A percentile compares a stretch with the other conserved stretches of the same genome.
phyloP scores from a whole-genome alignment of 371 early-diverging fungal species.

The Basidiobolus meristosporus region DNA sequence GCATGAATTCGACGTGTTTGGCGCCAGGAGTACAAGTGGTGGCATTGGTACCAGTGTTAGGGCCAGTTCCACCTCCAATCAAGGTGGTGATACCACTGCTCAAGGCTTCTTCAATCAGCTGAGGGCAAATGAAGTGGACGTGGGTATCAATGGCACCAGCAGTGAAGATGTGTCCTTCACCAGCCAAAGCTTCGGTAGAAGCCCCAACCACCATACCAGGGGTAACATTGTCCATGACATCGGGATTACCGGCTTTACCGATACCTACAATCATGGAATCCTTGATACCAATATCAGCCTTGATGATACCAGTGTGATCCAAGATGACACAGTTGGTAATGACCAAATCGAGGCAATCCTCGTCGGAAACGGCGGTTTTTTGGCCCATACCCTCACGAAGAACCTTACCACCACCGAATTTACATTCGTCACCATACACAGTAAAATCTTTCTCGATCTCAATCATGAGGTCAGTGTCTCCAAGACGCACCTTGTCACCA shows the following conservation, averaged over 20 bases:
- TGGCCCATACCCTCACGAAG: slow-evolving; percentile 90
- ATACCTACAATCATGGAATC: slow-evolving; percentile 66
- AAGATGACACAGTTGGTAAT: slow-evolving; percentile 83
- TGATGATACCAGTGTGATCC: slow-evolving; percentile 84
- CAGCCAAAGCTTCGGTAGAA: slow-evolving; percentile 76
- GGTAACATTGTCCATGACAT: slow-evolving; percentile 78
- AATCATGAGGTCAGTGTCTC: slow-evolving; percentile 63
- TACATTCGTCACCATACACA: slow-evolving; percentile 80
- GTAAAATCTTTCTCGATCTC: slow-evolving; percentile 80
- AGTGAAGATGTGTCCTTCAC: slow-evolving; percentile 76
- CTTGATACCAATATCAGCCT: slow-evolving; percentile 88
- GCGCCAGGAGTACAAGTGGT: slow-evolving; percentile 83
- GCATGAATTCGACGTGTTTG: slow-evolving; percentile 64
- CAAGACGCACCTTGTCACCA: slow-evolving; percentile 73
- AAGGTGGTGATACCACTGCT: slow-evolving; percentile 75
- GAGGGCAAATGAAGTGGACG: slow-evolving; percentile 84
- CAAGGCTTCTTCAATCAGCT: slow-evolving; percentile 61
- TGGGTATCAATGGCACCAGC: slow-evolving; percentile 87
- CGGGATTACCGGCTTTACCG: slow-evolving; percentile 91
- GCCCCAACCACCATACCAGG: slow-evolving; percentile 75
- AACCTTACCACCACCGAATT: slow-evolving; percentile 72
- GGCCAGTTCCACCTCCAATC: slow-evolving; percentile 89
- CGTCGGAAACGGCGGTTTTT: slow-evolving; percentile 30
- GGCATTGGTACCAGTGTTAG: slow-evolving; percentile 84
- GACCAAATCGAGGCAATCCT: slow-evolving; percentile 66